Evolutionary conservation across 148 eudicot genomes (phyloP).

Genomic region (Rheum nobile): DNA sequence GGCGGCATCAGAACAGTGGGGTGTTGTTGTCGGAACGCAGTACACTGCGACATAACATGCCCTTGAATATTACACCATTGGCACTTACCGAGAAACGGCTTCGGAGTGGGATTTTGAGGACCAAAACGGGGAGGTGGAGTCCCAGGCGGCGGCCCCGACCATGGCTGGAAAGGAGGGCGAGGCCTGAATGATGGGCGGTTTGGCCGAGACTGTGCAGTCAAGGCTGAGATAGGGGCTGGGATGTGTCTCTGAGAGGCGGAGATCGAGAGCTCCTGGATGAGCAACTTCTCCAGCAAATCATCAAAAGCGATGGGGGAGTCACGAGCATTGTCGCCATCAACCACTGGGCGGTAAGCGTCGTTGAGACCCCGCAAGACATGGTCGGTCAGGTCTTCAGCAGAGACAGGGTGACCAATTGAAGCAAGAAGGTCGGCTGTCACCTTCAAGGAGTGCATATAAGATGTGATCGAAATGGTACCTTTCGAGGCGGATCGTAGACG

Average conservation of each 20-base stretch:
- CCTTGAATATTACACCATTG: background rate
- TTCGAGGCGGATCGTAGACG: background rate
- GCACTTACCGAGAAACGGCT: background rate
- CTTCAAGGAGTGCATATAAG: background rate
- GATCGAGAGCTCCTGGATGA: background rate
- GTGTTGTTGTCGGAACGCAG: background rate
- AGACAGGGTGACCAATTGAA: background rate
- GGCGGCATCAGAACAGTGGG: too few species aligned
- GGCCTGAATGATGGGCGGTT: background rate
- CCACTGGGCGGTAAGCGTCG: background rate
- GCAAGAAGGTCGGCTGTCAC: background rate
- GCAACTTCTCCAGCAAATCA: background rate
- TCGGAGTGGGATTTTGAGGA: background rate
- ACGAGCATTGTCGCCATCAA: background rate
- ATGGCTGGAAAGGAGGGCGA: background rate
- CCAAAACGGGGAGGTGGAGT: background rate
- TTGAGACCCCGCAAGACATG: background rate
- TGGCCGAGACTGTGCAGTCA: background rate
- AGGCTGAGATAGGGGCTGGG: background rate
- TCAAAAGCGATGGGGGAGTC: background rate
- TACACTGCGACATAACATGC: background rate
- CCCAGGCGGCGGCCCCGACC: background rate
- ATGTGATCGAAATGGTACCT: background rate
- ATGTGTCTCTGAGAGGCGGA: background rate
- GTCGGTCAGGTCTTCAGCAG: background rate